A percentile compares a stretch with the other conserved stretches of the same genome.
phyloP scores from a whole-genome alignment of 176 grass and related monocot species.

The Typha latifolia region DNA sequence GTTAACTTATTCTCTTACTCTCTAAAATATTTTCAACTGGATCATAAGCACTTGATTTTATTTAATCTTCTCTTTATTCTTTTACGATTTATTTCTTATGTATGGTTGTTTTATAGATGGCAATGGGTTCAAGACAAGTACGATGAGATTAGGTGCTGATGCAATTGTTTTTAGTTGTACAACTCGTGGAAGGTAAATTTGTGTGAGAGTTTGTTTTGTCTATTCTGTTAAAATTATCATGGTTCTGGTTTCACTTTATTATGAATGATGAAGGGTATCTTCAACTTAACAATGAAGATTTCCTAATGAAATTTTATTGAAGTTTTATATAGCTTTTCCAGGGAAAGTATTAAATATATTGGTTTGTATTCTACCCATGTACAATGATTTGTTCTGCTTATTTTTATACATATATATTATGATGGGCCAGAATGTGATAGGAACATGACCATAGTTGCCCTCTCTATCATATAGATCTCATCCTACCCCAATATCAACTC shows the following conservation, averaged over 20 bases:
- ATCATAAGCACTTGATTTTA: neutral
- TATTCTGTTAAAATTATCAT: neutral
- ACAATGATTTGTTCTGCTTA: no score
- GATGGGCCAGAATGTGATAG: no score
- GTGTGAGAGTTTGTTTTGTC: slow-evolving; percentile 3
- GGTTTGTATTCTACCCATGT: no score
- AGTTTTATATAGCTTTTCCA: no score
- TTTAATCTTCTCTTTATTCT: slow-evolving; percentile 5
- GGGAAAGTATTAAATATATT: no score
- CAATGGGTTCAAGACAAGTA: slow-evolving; percentile 99
- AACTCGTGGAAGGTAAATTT: slow-evolving; percentile 46
- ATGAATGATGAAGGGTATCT: neutral
- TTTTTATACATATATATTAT: no score
- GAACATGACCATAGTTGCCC: no score
- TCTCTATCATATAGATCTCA: no score
- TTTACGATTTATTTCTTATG: slow-evolving; percentile 5
- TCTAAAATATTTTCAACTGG: no score
- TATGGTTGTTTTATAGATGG: slow-evolving; percentile 44
- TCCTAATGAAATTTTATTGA: neutral
- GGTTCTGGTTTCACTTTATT: neutral
- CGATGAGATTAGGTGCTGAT: slow-evolving; percentile 96
- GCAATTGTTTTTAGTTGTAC: slow-evolving; percentile 76
- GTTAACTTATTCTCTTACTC: no score
- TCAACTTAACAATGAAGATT: neutral
- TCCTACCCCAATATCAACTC: no score